Evolutionary conservation across 352 stramenopile genomes (phyloP), one percentile per base, ranked within the genome.

Genomic region (Globisporangium perplexum): DNA sequence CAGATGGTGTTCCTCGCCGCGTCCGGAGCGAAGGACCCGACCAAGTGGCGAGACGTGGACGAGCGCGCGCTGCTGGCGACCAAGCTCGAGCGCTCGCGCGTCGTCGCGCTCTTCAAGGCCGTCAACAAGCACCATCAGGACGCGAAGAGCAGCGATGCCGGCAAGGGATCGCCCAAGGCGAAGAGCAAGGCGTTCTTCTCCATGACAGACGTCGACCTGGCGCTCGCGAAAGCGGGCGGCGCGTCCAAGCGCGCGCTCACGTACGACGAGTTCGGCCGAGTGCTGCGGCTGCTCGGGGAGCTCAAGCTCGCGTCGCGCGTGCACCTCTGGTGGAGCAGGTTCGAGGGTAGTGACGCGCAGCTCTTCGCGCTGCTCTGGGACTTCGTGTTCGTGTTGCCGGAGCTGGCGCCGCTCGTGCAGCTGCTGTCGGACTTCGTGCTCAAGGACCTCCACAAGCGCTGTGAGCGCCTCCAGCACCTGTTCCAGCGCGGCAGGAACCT

Each of bases 161-260:
- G 39, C 5, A 33, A 36, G 10, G 7, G 24, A 10, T 44, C 41
- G 6, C 41, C 41, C 10, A 57, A 42, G 15, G 44, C 36, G 22
- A 67, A 50, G 54, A 50, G 39, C 23, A 69, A 30, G 58, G 23
- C 60, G 42, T 47, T 70, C 15, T 83, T 87, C 47, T 60, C 75
- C 2, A 70, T 70, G 22, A 76, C 70, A 5, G 75, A 86, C 47
- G 68, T 89, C 26, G 77, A 89, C 41, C 44, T 89, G 7, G 68
- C 67, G 7, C 68, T 87, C n/a, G 73, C 75, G n/a, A 80, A 84
- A 57, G 65, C 66, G 2, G 66, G 63, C 3, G 62, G 63, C 8
- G 57, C 75, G 26, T 69, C 71, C 6, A 89, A 86, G 50, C 59
- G 71, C 15, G 61, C 75, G 1, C 56, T 89, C 8, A 52, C 59